phyloP scores from a whole-genome alignment of 2,329 filamentous ascomycete species.

The Diaporthe vexans region DNA sequence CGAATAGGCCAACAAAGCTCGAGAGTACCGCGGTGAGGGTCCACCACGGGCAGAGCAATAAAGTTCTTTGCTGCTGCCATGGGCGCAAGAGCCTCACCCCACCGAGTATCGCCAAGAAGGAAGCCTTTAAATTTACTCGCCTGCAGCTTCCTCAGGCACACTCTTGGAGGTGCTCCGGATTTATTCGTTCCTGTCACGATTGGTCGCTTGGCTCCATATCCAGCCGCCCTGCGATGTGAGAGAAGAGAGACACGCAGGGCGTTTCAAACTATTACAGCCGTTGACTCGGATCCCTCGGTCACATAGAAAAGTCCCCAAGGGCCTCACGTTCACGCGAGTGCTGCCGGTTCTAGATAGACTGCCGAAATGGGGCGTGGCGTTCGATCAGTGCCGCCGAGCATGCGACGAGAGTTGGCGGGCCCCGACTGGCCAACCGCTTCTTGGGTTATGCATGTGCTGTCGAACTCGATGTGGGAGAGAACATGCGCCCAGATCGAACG shows the following conservation, averaged over 20 bases:
- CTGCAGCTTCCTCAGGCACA: background rate
- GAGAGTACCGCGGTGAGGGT: slow-evolving; percentile 28
- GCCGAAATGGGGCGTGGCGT: no score
- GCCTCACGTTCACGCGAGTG: background rate
- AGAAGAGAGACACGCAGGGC: background rate
- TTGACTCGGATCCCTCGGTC: background rate
- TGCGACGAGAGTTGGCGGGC: background rate
- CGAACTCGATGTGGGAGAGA: background rate
- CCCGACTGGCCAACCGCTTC: background rate
- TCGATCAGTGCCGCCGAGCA: background rate
- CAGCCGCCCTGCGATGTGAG: background rate
- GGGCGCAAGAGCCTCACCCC: background rate
- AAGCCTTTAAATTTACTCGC: background rate
- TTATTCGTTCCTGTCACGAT: background rate
- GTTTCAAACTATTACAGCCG: background rate
- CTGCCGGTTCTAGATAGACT: background rate
- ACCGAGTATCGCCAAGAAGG: background rate
- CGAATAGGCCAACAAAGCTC: slow-evolving; percentile 32
- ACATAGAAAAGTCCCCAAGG: background rate
- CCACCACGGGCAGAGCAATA: slow-evolving; percentile 4
- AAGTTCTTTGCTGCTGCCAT: background rate
- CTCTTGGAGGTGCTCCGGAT: background rate
- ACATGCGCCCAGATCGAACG: background rate
- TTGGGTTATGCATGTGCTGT: background rate
- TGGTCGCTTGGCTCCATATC: background rate